Percentiles rank a stretch among this genome's conserved stretches.
phyloP scores from a whole-genome alignment of 805 yeast genomes.

The Suhomyces vadensis region DNA sequence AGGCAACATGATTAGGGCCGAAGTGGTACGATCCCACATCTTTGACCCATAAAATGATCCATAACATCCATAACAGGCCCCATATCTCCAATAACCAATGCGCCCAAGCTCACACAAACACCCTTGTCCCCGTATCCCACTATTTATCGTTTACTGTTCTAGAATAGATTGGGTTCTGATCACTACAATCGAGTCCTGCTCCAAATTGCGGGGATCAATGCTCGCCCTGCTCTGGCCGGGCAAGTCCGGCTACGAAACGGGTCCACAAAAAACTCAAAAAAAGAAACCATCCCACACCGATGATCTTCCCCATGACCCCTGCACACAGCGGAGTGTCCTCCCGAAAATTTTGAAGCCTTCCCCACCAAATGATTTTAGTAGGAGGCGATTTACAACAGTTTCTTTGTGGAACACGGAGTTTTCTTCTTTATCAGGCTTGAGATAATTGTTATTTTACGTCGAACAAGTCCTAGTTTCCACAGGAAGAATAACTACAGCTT shows the following conservation, averaged over 20 bases:
- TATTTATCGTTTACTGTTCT: no score
- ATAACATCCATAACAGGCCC: no score
- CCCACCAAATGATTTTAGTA: slow-evolving; percentile 6
- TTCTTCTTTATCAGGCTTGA: background rate
- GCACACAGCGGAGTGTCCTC: slow-evolving; percentile 5
- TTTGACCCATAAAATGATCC: no score
- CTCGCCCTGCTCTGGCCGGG: background rate
- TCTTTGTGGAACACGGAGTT: background rate
- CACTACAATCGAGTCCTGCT: no score
- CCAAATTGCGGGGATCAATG: background rate
- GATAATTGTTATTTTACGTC: no score
- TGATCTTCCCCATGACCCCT: slow-evolving; percentile 8
- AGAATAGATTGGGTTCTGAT: no score
- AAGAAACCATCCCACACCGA: slow-evolving; percentile 3
- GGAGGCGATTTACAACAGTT: background rate
- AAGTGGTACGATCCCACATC: no score
- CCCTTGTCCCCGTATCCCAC: no score
- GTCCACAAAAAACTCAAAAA: slow-evolving; percentile 5
- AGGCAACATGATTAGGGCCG: no score
- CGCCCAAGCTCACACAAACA: no score
- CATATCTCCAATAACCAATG: no score
- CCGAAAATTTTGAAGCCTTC: slow-evolving; percentile 9
- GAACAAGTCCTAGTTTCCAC: no score
- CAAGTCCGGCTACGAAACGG: background rate
- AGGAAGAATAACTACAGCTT: background rate